A percentile compares a stretch with the other conserved stretches of the same genome.
These are phyloP conservation scores for Tagetes patula DNA, from an alignment of 129 eudicot genomes.

Conservation along the genomic window DNA sequence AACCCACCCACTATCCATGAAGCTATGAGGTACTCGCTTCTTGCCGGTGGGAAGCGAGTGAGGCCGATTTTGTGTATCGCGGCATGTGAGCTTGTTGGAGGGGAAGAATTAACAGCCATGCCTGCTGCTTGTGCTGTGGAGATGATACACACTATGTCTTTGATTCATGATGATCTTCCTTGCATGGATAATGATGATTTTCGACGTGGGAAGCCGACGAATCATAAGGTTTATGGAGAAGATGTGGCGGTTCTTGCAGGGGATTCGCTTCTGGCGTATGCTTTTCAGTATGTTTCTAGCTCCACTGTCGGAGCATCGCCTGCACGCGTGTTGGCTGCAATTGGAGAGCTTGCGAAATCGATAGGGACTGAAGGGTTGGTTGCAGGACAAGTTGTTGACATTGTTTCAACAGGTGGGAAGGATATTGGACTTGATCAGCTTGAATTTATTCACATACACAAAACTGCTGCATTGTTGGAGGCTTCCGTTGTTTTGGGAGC, in stretches of 20 bases:
- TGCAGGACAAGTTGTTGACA: constrained; percentile 76
- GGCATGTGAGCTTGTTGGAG: constrained; percentile 79
- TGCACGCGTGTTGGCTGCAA: constrained; percentile 39
- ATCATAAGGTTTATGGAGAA: constrained; percentile 71
- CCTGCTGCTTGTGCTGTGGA: constrained; percentile 81
- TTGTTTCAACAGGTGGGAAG: constrained; percentile 44
- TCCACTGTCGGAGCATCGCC: constrained; percentile 49
- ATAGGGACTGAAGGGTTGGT: constrained; percentile 73
- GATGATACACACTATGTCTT: constrained; percentile 77
- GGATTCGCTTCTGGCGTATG: constrained; percentile 60
- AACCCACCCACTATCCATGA: constrained; percentile 59
- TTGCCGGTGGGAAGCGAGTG: constrained; percentile 72
- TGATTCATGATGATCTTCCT: constrained; percentile 77
- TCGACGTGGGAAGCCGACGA: constrained; percentile 68
- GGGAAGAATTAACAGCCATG: constrained; percentile 45
- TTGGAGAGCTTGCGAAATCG: constrained; percentile 60
- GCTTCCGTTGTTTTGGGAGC: constrained; percentile 77
- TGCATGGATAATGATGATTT: constrained; percentile 83
- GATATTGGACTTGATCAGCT: constrained; percentile 53
- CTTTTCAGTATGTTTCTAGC: constrained; percentile 52
- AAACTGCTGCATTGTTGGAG: constrained; percentile 64
- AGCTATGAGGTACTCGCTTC: constrained; percentile 64
- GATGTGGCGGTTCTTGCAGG: constrained; percentile 75
- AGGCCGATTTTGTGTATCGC: constrained; percentile 70
- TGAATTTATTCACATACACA: constrained; percentile 72